Base-by-base conservation (phyloP, 2,329 filamentous ascomycete species). In the Ascochyta fabae region DNA sequence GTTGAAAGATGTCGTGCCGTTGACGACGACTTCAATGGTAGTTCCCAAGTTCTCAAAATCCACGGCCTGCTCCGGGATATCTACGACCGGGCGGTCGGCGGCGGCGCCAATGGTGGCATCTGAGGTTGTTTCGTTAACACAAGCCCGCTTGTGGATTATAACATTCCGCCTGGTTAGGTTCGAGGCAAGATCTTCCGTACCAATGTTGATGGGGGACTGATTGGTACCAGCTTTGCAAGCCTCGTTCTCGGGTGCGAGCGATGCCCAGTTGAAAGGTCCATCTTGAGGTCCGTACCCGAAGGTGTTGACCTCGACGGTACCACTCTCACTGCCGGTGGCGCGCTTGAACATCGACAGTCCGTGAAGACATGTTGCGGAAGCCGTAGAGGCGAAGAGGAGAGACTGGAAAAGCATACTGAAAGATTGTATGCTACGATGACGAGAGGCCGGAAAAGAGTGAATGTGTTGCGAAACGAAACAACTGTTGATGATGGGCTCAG, bases 171-270 rank as follows among this genome's bases (percentile, higher is more conserved):
- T 48, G 31, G 43, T 48, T 15, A 52, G 22, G 23, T 33, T 22
- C 16, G 35, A 26, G 47, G 42, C 34, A 38, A 24, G 22, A n/a
- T 41, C 34, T 16, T 39, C 57, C 65, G 26, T 71, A 76, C 71
- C 73, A 59, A 86, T 71, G 67, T 85, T 80, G 68, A 87, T 85
- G 48, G 84, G 84, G 0, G 83, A 86, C 69, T 86, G 84, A 48
- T 77, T 71, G 13, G 62, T 76, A 33, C 84, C 83, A 2, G 67
- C 72, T 35, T 78, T 79, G 67, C 84, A 86, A 10, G 75, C 68
- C 9, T 68, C 66, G 68, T 84, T 84, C 15, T 74, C 72, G 15
- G 66, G 48, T 43, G 77, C 69, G 24, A 85, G 73, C 4, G 72
- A 72, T 34, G 80, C 77, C 84, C 83, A 86, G 70, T 81, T 82